A percentile compares a stretch with the other conserved stretches of the same genome.
Conservation (phyloP, 129 eudicot genomes). For the Ambrosia trifida region DNA sequence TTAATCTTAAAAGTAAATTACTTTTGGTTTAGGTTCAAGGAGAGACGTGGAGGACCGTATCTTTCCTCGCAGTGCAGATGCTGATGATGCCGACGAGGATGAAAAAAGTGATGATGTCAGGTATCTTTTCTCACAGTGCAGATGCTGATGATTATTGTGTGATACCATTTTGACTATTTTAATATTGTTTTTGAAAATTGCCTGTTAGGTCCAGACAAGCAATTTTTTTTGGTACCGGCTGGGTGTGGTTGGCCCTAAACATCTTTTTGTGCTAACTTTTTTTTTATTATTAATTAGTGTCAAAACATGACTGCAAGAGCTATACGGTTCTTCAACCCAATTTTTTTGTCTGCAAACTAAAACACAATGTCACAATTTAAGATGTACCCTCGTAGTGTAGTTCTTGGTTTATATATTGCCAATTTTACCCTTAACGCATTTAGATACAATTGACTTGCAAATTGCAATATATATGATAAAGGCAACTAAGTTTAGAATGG, state of each 20-base stretch:
- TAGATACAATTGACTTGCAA: not conserved
- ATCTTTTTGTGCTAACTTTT: not conserved
- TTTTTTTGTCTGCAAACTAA: too few relatives aligned
- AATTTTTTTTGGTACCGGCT: not conserved
- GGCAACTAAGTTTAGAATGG: not conserved
- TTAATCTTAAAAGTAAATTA: not conserved
- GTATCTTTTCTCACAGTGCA: constrained; percentile 2
- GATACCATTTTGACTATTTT: not conserved
- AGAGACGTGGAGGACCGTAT: constrained; percentile 27
- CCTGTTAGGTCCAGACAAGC: not conserved
- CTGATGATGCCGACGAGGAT: constrained; percentile 57
- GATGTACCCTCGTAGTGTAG: not conserved
- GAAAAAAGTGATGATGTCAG: constrained; percentile 4
- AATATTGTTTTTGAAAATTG: not conserved
- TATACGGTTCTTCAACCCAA: not conserved
- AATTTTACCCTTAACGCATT: not conserved
- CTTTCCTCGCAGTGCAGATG: not conserved
- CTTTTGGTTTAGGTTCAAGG: constrained; percentile 57
- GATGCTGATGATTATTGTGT: not conserved
- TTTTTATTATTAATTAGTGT: too few relatives aligned
- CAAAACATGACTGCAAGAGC: not conserved
- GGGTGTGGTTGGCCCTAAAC: not conserved
- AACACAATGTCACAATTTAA: too few relatives aligned
- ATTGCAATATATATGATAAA: not conserved
- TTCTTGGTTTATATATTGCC: not conserved